These are phyloP conservation scores for Mantamonas sphyraenae DNA, from an alignment of 78 protist species.

Conservation along the genomic window DNA sequence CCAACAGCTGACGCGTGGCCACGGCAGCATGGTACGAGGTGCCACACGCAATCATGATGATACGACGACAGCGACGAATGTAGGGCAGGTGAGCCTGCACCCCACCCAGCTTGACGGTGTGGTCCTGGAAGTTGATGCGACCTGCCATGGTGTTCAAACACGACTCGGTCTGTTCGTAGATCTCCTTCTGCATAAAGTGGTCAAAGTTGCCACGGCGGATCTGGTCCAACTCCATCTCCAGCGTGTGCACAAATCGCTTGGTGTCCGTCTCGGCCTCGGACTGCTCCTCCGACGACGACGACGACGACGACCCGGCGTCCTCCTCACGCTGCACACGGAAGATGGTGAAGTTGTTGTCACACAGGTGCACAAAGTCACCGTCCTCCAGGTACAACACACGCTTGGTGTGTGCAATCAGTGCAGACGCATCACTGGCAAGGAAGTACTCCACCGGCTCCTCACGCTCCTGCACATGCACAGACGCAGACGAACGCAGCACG, in stretches of 20 bases:
- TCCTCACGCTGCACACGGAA: too few relatives aligned
- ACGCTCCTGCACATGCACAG: too few relatives aligned
- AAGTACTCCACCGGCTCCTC: constrained; percentile 41
- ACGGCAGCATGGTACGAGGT: constrained; percentile 62
- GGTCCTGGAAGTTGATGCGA: constrained; percentile 29
- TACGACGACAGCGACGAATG: constrained; percentile 44
- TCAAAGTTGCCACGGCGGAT: constrained; percentile 60
- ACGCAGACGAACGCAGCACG: too few relatives aligned
- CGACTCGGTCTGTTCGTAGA: constrained; percentile 88
- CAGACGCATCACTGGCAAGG: constrained; percentile 63
- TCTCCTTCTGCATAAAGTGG: constrained; percentile 94
- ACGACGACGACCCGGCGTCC: too few relatives aligned
- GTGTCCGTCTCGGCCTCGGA: too few relatives aligned
- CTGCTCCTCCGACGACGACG: too few relatives aligned
- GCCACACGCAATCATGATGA: constrained; percentile 82
- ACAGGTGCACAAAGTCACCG: constrained; percentile 47
- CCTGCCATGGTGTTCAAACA: constrained; percentile 69
- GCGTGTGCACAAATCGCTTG: background rate
- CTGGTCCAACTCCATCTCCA: constrained; percentile 52
- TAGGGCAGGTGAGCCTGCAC: background rate
- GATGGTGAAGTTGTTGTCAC: background rate
- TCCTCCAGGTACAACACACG: constrained; percentile 58
- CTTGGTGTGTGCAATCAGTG: constrained; percentile 68
- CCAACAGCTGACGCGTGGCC: constrained; percentile 29
- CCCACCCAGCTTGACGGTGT: constrained; percentile 18